Evolutionary conservation across 2,329 filamentous ascomycete species (phyloP).

Genomic region (Didymellaceae sp.): DNA sequence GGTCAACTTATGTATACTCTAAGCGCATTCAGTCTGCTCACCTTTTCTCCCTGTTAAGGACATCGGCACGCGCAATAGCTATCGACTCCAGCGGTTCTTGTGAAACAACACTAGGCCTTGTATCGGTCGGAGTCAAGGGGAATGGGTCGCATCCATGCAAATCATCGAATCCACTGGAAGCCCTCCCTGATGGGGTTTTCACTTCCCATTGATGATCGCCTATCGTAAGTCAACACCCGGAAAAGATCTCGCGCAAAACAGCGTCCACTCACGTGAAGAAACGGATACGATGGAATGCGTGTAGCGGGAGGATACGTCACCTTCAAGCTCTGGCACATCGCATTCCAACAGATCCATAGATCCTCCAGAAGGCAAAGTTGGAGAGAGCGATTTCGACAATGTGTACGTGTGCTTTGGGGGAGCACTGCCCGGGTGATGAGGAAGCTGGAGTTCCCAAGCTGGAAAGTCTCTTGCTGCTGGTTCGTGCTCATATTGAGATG

Average conservation of each 20-base stretch:
- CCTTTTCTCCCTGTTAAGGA: constrained; percentile 22
- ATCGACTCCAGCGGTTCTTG: constrained; percentile 15
- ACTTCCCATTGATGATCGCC: constrained; percentile 38
- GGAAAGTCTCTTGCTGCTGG: constrained; percentile 15
- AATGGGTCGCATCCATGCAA: constrained; percentile 33
- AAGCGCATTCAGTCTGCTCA: background rate
- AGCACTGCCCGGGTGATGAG: constrained; percentile 33
- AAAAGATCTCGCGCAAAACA: background rate
- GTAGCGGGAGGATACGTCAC: constrained; percentile 37
- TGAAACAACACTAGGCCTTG: constrained; percentile 31
- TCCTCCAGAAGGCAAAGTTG: constrained; percentile 43
- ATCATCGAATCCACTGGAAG: constrained; percentile 31
- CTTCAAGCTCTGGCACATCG: constrained; percentile 41
- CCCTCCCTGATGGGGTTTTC: constrained; percentile 27
- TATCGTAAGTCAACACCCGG: constrained; percentile 20
- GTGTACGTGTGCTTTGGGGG: constrained; percentile 40
- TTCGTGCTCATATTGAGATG: constrained; percentile 10
- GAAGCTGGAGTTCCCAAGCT: constrained; percentile 11
- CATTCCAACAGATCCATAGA: constrained; percentile 36
- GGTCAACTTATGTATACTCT: background rate
- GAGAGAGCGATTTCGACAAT: constrained; percentile 37
- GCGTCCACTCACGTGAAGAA: constrained; percentile 33
- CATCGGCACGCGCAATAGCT: constrained; percentile 9
- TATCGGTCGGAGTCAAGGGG: constrained; percentile 35
- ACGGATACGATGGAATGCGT: constrained; percentile 38